These are phyloP conservation scores for Fusarium armeniacum DNA, from an alignment of 2,329 filamentous ascomycete species.

Conservation along the genomic window DNA sequence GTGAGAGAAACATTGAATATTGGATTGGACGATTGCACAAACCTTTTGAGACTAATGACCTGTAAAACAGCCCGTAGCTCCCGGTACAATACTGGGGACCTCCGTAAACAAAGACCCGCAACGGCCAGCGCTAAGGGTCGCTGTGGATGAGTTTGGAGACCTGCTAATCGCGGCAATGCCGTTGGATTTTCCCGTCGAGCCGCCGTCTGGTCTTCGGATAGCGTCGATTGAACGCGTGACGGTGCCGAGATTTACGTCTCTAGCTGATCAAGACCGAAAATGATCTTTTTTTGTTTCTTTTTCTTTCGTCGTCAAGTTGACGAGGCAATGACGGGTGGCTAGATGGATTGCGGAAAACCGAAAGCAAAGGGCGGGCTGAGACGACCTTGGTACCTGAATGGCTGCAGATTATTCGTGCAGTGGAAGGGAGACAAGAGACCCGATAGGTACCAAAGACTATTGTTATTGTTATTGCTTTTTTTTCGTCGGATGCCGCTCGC, in stretches of 20 bases:
- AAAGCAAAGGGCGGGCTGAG: conserved; percentile 31
- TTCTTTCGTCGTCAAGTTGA: background rate
- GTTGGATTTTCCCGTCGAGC: conserved; percentile 43
- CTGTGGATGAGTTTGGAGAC: conserved; percentile 25
- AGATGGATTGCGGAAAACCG: conserved; percentile 10
- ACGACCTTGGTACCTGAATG: conserved; percentile 31
- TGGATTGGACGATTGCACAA: conserved; percentile 44
- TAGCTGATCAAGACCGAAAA: background rate
- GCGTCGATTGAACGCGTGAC: conserved; percentile 23
- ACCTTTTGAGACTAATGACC: conserved; percentile 40
- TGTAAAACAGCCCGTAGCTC: conserved; percentile 48
- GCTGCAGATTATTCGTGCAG: conserved; percentile 31
- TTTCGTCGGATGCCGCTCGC: conserved; percentile 30
- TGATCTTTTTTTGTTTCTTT: background rate
- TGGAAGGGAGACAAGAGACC: conserved; percentile 21
- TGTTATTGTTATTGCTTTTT: conserved; percentile 38
- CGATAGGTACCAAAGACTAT: conserved; percentile 17
- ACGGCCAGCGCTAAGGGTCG: conserved; percentile 41
- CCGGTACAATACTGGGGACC: conserved; percentile 42
- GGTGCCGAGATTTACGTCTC: conserved; percentile 1
- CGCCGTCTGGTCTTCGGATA: conserved; percentile 42
- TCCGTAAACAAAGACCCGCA: conserved; percentile 47
- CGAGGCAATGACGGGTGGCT: conserved; percentile 2
- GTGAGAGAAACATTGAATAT: conserved; percentile 48
- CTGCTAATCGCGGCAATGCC: conserved; percentile 50